These are phyloP conservation scores for Discostella pseudostelligera DNA, from an alignment of 108 stramenopile genomes.

Conservation along the genomic window DNA sequence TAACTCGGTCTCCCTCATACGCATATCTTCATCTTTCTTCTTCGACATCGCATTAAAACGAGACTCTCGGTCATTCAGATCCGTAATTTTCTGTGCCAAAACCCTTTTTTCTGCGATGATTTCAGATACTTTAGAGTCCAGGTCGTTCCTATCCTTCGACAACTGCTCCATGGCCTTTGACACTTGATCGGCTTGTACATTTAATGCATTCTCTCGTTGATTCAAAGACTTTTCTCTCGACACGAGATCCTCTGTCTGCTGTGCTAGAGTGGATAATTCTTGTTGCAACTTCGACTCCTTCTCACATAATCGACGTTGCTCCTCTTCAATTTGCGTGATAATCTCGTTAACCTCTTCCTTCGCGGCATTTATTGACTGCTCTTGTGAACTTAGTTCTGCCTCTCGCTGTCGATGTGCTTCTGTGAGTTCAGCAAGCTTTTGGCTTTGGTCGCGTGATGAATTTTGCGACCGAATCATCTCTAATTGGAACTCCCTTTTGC, in stretches of 20 bases:
- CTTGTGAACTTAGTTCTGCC: slow-evolving; percentile 19
- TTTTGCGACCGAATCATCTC: slow-evolving; percentile 22
- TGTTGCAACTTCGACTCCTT: slow-evolving; percentile 19
- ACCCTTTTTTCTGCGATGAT: slow-evolving; percentile 10
- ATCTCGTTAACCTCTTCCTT: slow-evolving; percentile 32
- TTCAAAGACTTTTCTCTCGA: slow-evolving; percentile 11
- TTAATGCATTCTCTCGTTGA: slow-evolving; percentile 2
- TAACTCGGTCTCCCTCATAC: slow-evolving; percentile 17
- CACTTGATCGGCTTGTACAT: slow-evolving; percentile 16
- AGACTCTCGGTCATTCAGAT: slow-evolving; percentile 13
- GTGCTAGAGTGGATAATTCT: slow-evolving; percentile 21
- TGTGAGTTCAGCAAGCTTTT: slow-evolving; percentile 15
- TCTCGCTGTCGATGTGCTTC: slow-evolving; percentile 22
- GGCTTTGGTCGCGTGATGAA: slow-evolving; percentile 29
- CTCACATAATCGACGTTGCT: slow-evolving; percentile 15
- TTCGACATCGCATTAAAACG: slow-evolving; percentile 13
- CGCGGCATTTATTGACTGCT: slow-evolving; percentile 18
- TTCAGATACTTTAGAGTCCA: slow-evolving; percentile 13
- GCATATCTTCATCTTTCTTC: slow-evolving; percentile 12
- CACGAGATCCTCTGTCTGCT: slow-evolving; percentile 13
- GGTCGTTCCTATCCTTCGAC: slow-evolving; percentile 18
- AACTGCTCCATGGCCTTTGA: slow-evolving; percentile 9
- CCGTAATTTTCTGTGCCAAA: slow-evolving; percentile 1
- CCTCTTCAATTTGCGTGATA: slow-evolving; percentile 33
- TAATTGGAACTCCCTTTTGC: slow-evolving; percentile 28